phyloP scores from a whole-genome alignment of 306 rosid species.

The Cucurbita argyrosperma region DNA sequence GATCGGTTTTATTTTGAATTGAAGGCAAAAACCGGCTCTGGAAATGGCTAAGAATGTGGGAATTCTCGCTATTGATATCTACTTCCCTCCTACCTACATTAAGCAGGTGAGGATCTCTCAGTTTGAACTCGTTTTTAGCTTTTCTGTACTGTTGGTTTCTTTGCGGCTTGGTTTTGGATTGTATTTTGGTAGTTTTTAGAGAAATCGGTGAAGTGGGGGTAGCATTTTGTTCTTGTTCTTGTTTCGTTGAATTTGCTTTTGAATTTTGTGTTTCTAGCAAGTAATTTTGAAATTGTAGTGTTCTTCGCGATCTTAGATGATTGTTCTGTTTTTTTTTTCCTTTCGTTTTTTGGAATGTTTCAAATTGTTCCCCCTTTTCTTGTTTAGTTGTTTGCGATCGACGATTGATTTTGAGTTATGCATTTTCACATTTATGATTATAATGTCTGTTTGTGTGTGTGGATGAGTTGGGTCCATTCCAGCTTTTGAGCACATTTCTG shows the following conservation, averaged over 20 bases:
- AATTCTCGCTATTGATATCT: slow-evolving; percentile 84
- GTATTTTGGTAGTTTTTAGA: not conserved
- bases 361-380: not conserved
- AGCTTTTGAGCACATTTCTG: not conserved
- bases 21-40: not conserved
- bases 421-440: not conserved
- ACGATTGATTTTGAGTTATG: not conserved
- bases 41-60: slow-evolving; percentile 83
- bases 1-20: not conserved
- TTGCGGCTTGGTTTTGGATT: not conserved
- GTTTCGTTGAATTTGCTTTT: not conserved
- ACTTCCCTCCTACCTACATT: slow-evolving; percentile 74
- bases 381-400: not conserved
- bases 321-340: not conserved
- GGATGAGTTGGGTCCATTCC: not conserved
- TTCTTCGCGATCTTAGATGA: not conserved
- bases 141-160: not conserved
- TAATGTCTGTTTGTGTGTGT: not conserved
- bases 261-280: not conserved
- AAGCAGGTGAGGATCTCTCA: slow-evolving; percentile 52
- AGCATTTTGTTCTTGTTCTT: not conserved
- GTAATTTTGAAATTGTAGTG: not conserved
- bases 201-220: not conserved
- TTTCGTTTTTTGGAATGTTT: not conserved
- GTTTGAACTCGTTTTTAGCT: not conserved